Conservation (phyloP, 441 rosid species). For the Pelargonium citronellum region DNA sequence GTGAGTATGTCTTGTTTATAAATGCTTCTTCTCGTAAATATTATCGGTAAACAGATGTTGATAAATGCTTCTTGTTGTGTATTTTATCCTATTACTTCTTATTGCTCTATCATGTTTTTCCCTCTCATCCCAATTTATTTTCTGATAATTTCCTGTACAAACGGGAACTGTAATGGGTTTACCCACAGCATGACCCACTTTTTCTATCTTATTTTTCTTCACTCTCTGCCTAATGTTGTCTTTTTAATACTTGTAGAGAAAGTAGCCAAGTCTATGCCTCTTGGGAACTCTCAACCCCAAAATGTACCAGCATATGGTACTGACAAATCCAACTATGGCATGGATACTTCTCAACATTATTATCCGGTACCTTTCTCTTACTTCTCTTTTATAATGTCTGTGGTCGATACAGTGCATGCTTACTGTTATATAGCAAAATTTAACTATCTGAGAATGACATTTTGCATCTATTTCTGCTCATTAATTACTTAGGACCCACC, state of each 20-base stretch:
- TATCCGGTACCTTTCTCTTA: conserved; percentile 46
- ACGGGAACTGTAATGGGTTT: not conserved
- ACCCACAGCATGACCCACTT: not conserved
- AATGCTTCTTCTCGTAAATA: not conserved
- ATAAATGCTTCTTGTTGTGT: not conserved
- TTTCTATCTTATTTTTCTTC: not conserved
- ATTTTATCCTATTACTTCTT: not conserved
- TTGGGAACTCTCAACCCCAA: conserved; percentile 38
- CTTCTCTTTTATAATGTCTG: not conserved
- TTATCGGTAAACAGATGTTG: not conserved
- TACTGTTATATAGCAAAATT: not conserved
- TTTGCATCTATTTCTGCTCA: conserved; percentile 8
- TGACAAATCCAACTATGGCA: conserved; percentile 29
- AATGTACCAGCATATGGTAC: conserved; percentile 28
- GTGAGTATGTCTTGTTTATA: not conserved
- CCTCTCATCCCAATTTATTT: not conserved
- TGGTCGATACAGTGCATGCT: not conserved
- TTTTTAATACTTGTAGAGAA: conserved; percentile 39
- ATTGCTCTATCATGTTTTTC: not conserved
- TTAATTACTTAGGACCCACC: conserved; percentile 38
- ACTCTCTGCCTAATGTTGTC: conserved; percentile 10
- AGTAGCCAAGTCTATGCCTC: conserved; percentile 39
- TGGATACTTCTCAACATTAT: conserved; percentile 38
- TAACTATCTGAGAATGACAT: conserved; percentile 16
- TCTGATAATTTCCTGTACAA: not conserved